Conservation (phyloP, 805 yeast genomes). For the Pichia heedii region DNA sequence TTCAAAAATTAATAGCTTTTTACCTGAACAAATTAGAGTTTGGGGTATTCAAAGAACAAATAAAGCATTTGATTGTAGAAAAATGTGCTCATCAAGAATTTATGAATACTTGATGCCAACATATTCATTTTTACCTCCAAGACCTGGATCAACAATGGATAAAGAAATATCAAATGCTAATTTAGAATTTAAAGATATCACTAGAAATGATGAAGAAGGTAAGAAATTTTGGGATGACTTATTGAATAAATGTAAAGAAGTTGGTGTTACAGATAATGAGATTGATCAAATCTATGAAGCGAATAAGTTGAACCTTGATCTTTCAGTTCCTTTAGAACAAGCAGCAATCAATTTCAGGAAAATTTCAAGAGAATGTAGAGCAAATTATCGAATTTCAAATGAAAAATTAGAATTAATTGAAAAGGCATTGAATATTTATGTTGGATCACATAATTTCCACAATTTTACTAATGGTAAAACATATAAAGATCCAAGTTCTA, state of each 20-base stretch:
- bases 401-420: constrained; percentile 58
- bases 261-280: constrained; percentile 34
- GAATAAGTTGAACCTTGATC: constrained; percentile 27
- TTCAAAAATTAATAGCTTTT: constrained; percentile 56
- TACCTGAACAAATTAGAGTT: constrained; percentile 82
- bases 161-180: constrained; percentile 48
- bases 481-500: constrained; percentile 78
- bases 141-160: constrained; percentile 61
- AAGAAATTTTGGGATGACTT: constrained; percentile 61
- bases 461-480: constrained; percentile 40
- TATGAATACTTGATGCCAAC: constrained; percentile 93
- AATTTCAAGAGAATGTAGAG: constrained; percentile 58
- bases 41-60: constrained; percentile 92
- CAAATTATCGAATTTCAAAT: constrained; percentile 55
- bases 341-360: constrained; percentile 41
- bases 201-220: constrained; percentile 61
- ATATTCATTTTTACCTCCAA: constrained; percentile 84
- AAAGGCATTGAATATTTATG: constrained; percentile 59
- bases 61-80: constrained; percentile 88
- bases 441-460: constrained; percentile 82
- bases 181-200: constrained; percentile 45
- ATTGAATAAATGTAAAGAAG: constrained; percentile 26
- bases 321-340: constrained; percentile 29
- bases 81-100: constrained; percentile 90
- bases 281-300: constrained; percentile 29